Percentiles rank a stretch among this genome's conserved stretches.
These are phyloP conservation scores for Saturnispora mendoncae DNA, from an alignment of 805 yeast genomes.

Conservation along the genomic window DNA sequence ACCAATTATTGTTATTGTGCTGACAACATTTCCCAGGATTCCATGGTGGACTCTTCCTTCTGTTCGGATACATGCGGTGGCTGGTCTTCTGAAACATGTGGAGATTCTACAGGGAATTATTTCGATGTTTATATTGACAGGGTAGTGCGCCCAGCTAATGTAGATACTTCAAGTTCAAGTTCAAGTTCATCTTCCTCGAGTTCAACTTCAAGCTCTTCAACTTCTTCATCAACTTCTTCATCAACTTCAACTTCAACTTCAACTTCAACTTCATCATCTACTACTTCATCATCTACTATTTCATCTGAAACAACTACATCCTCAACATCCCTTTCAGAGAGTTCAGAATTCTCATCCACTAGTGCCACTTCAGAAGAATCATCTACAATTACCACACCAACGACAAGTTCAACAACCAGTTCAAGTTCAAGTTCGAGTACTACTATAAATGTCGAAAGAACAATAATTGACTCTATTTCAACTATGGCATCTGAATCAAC, in stretches of 20 bases:
- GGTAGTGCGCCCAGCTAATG: conserved; percentile 9
- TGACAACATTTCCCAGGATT: conserved; percentile 29
- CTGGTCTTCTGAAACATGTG: conserved; percentile 57
- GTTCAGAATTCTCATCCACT: not conserved
- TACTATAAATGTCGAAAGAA: conserved; percentile 9
- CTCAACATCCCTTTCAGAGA: not conserved
- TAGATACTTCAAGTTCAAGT: conserved; percentile 16
- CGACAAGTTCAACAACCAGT: conserved; percentile 12
- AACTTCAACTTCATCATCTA: not conserved
- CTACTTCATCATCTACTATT: conserved; percentile 14
- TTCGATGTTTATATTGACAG: conserved; percentile 38
- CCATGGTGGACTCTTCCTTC: conserved; percentile 21
- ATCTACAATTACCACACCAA: conserved; percentile 15
- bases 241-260: conserved; percentile 12
- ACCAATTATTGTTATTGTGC: conserved; percentile 67
- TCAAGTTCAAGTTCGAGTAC: not conserved
- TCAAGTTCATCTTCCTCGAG: conserved; percentile 14
- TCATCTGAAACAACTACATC: conserved; percentile 15
- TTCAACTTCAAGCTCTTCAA: conserved; percentile 14
- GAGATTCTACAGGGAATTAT: conserved; percentile 33
- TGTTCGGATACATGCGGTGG: conserved; percentile 52
- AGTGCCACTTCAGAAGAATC: conserved; percentile 6
- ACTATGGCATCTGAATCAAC: conserved; percentile 13
- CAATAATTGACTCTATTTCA: conserved; percentile 13
- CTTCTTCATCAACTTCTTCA: conserved; percentile 11